phyloP scores from a whole-genome alignment of 2,329 filamentous ascomycete species.

The Phyllosticta citriasiana region DNA sequence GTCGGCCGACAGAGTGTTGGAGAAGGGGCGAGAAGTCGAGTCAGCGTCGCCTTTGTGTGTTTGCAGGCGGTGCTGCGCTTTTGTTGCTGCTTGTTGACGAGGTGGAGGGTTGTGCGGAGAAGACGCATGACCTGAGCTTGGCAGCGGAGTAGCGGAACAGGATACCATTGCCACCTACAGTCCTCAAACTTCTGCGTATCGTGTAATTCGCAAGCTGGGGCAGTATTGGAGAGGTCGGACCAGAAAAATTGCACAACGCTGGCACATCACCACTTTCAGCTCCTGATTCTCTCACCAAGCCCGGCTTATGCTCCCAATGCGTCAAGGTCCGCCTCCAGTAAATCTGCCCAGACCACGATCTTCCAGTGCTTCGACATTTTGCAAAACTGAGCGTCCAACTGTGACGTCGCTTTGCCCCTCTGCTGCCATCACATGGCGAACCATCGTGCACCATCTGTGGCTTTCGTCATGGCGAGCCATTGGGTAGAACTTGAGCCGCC shows the following conservation, averaged over 20 bases:
- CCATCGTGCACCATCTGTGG: neutral
- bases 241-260: no score
- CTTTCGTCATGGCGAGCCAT: neutral
- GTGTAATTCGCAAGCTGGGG: no score
- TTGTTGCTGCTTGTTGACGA: neutral
- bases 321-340: neutral
- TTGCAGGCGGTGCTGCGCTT: neutral
- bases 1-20: neutral
- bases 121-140: neutral
- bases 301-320: neutral
- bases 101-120: neutral
- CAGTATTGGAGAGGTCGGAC: no score
- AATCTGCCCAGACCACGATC: neutral
- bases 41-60: neutral
- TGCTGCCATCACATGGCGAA: neutral
- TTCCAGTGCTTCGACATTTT: neutral
- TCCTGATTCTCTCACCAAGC: no score
- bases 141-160: neutral
- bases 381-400: neutral
- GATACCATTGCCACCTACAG: neutral
- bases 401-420: neutral
- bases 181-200: neutral
- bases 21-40: neutral
- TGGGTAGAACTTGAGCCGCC: neutral
- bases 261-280: no score